phyloP scores from a whole-genome alignment of 331 rosid genomes.

The Quercus phellos region DNA sequence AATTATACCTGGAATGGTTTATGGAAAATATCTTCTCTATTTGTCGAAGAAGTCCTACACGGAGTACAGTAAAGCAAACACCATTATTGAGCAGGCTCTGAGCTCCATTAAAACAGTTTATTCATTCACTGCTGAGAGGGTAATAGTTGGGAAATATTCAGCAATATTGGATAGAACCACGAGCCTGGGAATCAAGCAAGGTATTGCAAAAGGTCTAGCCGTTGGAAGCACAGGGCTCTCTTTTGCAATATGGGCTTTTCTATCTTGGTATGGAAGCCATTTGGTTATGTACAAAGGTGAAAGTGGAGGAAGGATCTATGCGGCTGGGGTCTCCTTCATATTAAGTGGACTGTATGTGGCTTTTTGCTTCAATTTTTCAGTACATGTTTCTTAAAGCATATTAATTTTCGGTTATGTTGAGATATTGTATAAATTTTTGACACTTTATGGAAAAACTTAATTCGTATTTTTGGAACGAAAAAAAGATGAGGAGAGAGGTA shows the following conservation, averaged over 20 bases:
- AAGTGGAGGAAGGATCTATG: conserved; percentile 89
- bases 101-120: conserved; percentile 75
- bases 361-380: neutral
- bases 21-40: conserved; percentile 68
- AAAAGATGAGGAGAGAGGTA: no score
- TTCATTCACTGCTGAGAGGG: conserved; percentile 83
- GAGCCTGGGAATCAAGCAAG: conserved; percentile 80
- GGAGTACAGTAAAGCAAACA: conserved; percentile 68
- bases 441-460: no score
- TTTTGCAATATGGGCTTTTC: conserved; percentile 86
- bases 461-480: no score
- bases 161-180: conserved; percentile 54
- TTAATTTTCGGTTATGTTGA: neutral
- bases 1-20: conserved; percentile 81
- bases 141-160: conserved; percentile 55
- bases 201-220: conserved; percentile 83
- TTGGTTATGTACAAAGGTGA: conserved; percentile 84
- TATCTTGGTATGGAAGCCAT: conserved; percentile 96
- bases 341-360: conserved; percentile 79
- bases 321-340: conserved; percentile 78
- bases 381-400: neutral
- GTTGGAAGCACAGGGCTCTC: conserved; percentile 80
- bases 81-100: conserved; percentile 67
- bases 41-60: conserved; percentile 44
- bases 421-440: neutral